Base-by-base conservation (phyloP, 2,329 filamentous ascomycete genomes). In the Colletotrichum sidae region DNA sequence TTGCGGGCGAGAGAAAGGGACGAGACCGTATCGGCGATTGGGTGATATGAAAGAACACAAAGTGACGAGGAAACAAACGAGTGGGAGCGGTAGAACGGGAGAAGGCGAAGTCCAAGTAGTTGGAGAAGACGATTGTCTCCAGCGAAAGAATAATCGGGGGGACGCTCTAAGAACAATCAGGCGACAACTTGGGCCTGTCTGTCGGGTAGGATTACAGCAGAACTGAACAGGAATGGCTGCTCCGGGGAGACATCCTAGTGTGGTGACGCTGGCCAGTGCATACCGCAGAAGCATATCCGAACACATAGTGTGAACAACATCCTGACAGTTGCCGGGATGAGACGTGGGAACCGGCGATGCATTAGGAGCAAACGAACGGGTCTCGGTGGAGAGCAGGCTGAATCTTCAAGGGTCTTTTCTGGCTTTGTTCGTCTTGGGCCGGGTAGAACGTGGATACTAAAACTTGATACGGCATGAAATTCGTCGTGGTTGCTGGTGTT, bases 221-320 rank as follows among this genome's bases (percentile, higher is more conserved):
- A 38, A 68, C 66, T 61, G 66, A 68, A 57, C 53, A 55, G 64
- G 63, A 59, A 68, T 56, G 53, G 63, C 54, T 60, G 60, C 60
- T 44, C 54, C 54, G 54, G 62, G 55, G n/a, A 37, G 47, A 53
- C 34, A 47, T 57, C 63, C 66, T 63, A 57, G 52, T 52, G 62
- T 49, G 62, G 54, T 65, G 55, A 41, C 50, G 39, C 38, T 65
- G 64, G 64, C 60, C 60, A 65, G 60, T 65, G 49, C 60, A 56
- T 47, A 37, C 55, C 25, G 25, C 25, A 25, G 25, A 25, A 25
- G 25, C 25, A 25, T 25, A 25, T 17, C 25, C 4, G 44, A 17
- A 17, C 44, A 17, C 15, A 15, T 15, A n/a, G 42, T 13, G 38
- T 50, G 38, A 45, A 25, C 41, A 52, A 25, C 39, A 62, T 65